A percentile compares a stretch with the other conserved stretches of the same genome.
Evolutionary conservation across 441 rosid genomes (phyloP).

Genomic region (Pelargonium citronellum): DNA sequence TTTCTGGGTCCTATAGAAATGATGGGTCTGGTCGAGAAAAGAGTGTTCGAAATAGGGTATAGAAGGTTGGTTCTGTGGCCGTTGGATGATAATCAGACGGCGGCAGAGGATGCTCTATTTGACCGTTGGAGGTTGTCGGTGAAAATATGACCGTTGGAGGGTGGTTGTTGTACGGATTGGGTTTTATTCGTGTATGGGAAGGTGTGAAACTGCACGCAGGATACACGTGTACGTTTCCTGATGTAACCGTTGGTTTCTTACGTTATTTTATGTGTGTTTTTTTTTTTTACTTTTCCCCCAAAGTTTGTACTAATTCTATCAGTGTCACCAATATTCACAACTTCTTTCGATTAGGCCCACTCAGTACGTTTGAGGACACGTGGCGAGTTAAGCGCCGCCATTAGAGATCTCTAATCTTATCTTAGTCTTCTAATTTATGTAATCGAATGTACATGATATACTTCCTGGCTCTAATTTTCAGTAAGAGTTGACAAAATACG

Average conservation of each 20-base stretch:
- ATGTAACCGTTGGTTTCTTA: conserved; percentile 42
- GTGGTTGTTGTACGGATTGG: conserved; percentile 53
- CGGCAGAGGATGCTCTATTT: conserved; percentile 31
- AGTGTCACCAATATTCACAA: too few species aligned
- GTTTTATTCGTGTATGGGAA: background rate
- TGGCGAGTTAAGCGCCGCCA: too few species aligned
- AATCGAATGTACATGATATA: too few species aligned
- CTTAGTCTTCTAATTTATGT: too few species aligned
- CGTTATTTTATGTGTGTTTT: conserved; percentile 29
- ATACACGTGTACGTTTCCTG: conserved; percentile 47
- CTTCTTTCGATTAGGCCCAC: too few species aligned
- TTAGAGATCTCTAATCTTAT: too few species aligned
- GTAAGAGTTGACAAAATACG: too few species aligned
- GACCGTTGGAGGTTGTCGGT: conserved; percentile 88
- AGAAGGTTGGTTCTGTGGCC: conserved; percentile 23
- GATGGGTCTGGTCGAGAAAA: conserved; percentile 1
- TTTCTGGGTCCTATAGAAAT: background rate
- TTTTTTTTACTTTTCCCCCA: too few species aligned
- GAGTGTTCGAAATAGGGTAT: conserved; percentile 35
- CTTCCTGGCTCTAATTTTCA: too few species aligned
- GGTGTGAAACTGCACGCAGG: conserved; percentile 23
- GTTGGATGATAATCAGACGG: conserved; percentile 58
- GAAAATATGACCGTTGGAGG: conserved; percentile 79
- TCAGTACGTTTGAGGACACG: too few species aligned
- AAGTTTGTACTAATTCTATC: too few species aligned